Evolutionary conservation across 192 early-diverging fungal species (phyloP).

Genomic region (Funneliformis geosporum): DNA sequence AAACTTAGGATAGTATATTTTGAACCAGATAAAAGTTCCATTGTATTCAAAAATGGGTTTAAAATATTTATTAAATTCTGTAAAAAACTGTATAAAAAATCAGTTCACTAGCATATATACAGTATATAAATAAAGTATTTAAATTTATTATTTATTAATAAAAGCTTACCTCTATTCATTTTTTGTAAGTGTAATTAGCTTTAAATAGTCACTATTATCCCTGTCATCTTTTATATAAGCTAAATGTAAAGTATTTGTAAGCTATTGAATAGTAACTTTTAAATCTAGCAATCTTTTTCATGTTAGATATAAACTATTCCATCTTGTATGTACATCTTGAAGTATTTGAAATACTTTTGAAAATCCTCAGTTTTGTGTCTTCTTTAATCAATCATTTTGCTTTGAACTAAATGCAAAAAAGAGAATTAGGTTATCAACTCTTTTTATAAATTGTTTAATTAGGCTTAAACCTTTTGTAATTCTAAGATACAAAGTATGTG

Average conservation of each 20-base stretch:
- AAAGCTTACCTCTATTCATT: too few species aligned
- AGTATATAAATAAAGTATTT: too few species aligned
- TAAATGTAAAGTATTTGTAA: not conserved
- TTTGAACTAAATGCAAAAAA: not conserved
- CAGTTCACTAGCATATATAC: too few species aligned
- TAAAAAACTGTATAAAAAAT: too few species aligned
- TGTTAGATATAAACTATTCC: not conserved
- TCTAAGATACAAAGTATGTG: not conserved
- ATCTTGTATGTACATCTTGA: not conserved
- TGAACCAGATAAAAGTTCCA: too few species aligned
- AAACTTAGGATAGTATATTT: too few species aligned
- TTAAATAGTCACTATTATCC: not conserved
- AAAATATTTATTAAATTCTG: too few species aligned
- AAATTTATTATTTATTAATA: too few species aligned
- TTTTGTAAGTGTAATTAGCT: too few species aligned
- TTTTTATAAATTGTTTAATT: not conserved
- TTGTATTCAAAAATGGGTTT: too few species aligned
- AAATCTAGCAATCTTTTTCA: not conserved
- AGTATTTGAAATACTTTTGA: slow-evolving; percentile 2
- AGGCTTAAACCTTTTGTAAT: not conserved
- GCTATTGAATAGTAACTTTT: not conserved
- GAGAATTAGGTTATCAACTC: not conserved
- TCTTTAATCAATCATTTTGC: not conserved
- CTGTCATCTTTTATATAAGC: not conserved
- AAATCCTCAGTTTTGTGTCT: not conserved